phyloP scores from a whole-genome alignment of 345 rosid species.

The Erodium maritimum region DNA sequence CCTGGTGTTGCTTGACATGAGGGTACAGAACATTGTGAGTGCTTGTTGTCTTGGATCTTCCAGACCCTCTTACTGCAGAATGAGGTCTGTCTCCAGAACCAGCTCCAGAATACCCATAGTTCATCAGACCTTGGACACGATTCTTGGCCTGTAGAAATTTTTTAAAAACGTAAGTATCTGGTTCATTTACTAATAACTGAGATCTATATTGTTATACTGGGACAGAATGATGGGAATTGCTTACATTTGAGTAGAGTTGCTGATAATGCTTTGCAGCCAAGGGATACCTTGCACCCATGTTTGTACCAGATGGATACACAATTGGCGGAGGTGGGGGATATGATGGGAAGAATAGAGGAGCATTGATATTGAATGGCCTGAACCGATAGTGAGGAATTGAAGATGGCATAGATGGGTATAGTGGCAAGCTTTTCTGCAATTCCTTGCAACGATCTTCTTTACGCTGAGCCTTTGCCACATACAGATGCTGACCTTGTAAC shows the following conservation, averaged over 20 bases:
- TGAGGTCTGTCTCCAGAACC: neutral
- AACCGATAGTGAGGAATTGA: constrained; percentile 7
- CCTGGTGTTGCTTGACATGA: constrained; percentile 13
- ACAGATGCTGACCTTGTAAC: constrained; percentile 30
- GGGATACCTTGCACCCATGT: neutral
- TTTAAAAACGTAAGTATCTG: neutral
- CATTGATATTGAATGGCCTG: constrained; percentile 2
- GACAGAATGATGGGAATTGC: neutral
- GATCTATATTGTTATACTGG: neutral
- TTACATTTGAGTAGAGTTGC: neutral
- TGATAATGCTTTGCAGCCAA: neutral
- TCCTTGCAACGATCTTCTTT: constrained; percentile 35
- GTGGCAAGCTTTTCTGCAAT: constrained; percentile 16
- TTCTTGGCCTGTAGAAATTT: constrained; percentile 10
- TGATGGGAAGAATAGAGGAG: neutral
- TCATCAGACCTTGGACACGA: constrained; percentile 7
- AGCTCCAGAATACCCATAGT: neutral
- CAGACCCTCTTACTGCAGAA: constrained; percentile 5
- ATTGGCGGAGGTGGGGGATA: neutral
- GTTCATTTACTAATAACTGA: too few species aligned
- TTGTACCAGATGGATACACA: constrained; percentile 9
- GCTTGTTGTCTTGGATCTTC: constrained; percentile 3
- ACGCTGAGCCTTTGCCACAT: constrained; percentile 50
- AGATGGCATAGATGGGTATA: constrained; percentile 4
- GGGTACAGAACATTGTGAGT: constrained; percentile 9